A percentile compares a stretch with the other conserved stretches of the same genome.
These are phyloP conservation scores for Gardenia jasminoides DNA, from an alignment of 257 asterid species.

Conservation along the genomic window DNA sequence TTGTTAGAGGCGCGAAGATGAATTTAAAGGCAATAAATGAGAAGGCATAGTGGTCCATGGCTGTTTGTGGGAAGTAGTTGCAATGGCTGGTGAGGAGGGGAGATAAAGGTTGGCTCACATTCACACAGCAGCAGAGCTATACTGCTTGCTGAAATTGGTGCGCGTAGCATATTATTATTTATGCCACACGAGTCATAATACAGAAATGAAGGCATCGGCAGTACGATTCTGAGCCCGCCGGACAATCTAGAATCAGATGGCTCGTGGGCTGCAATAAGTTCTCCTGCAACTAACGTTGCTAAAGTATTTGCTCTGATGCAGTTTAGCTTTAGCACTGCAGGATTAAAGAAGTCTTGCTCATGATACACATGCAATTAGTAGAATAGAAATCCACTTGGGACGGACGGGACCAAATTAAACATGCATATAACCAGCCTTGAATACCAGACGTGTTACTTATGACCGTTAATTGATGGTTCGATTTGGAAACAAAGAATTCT, in stretches of 20 bases:
- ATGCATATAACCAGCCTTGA: too few species aligned
- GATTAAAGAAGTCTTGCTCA: too few species aligned
- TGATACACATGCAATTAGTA: too few species aligned
- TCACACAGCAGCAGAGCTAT: neutral
- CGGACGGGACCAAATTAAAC: too few species aligned
- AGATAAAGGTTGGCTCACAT: neutral
- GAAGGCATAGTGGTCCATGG: slow-evolving; percentile 26
- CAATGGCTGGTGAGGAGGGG: slow-evolving; percentile 12
- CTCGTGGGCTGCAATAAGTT: neutral
- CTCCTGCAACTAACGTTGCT: neutral
- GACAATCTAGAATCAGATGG: neutral
- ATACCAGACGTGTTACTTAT: too few species aligned
- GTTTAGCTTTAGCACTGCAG: too few species aligned
- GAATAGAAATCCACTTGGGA: too few species aligned
- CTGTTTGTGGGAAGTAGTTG: slow-evolving; percentile 11
- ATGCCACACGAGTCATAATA: neutral
- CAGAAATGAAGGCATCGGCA: neutral
- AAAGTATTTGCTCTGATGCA: neutral
- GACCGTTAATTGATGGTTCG: too few species aligned
- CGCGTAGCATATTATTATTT: neutral
- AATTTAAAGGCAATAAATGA: slow-evolving; percentile 22
- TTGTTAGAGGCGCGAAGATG: slow-evolving; percentile 9
- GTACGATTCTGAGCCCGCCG: neutral
- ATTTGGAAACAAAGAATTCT: neutral
- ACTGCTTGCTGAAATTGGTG: neutral